Base-by-base conservation (phyloP, 371 early-diverging fungal species). In the Apophysomyces ossiformis region DNA sequence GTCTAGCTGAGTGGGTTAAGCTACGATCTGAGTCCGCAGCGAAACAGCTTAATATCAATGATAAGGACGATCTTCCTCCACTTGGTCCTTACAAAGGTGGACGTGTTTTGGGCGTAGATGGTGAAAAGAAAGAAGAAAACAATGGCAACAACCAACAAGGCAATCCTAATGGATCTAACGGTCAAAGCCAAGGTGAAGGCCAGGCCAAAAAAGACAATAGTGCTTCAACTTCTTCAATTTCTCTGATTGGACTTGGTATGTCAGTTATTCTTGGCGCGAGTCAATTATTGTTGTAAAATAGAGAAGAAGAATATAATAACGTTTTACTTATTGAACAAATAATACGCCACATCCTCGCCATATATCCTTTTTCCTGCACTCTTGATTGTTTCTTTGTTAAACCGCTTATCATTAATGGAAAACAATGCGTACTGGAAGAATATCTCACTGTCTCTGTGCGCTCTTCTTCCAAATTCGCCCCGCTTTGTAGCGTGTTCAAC, bases 41-140 rank as follows among this genome's bases (percentile, higher is more conserved):
- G 26, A 43, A 72, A n/a, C 77, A 70, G 41, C 67, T 79, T 11
- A 67, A 71, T n/a, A 62, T 79, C 21, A 69, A 58, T 8, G 79
- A 79, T 50, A 65, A 46, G 5, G 79, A 79, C 60, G 77, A 76
- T 59, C 64, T 76, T 16, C 69, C 74, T 36, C 61, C 67, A 6
- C 59, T 79, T 13, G 75, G 67, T 11, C 67, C 75, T 36, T 77
- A 75, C 56, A 47, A 6, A 1, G 50, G 35, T 35, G 63, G 71
- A 37, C 43, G 18, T n/a, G 8, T 38, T 37, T 61, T 64, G 32
- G 60, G 57, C 18, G 43, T 37, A 26, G 43, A 46, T 38, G 43
- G 45, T 11, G 67, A 67, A 7, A 64, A 64, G 50, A 67, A 63
- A 56, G 35, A 37, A 7, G 63, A 32, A 37, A 63, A 47, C 18